These are phyloP conservation scores for Helicocarpus griseus DNA, from an alignment of 2,329 filamentous ascomycete genomes.

Conservation along the genomic window DNA sequence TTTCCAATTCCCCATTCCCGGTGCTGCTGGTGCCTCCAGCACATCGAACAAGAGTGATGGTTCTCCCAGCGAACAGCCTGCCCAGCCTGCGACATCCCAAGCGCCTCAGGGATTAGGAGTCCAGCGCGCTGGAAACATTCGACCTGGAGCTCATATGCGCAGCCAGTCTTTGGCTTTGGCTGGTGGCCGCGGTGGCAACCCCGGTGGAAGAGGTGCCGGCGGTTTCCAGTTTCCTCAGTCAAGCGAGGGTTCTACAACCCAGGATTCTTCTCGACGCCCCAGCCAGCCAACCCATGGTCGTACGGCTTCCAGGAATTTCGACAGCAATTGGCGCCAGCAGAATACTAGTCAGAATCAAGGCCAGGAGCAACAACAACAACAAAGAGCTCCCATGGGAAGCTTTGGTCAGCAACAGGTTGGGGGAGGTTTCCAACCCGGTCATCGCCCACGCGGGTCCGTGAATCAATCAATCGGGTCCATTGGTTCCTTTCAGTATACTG, in stretches of 20 bases:
- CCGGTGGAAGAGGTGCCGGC: constrained; percentile 54
- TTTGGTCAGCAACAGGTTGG: constrained; percentile 61
- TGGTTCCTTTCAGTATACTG: constrained; percentile 79
- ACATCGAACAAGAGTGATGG: constrained; percentile 42
- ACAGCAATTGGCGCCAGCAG: constrained; percentile 94
- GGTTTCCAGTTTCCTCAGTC: constrained; percentile 60
- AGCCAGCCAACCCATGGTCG: constrained; percentile 61
- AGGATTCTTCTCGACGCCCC: constrained; percentile 23
- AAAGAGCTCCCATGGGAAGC: constrained; percentile 49
- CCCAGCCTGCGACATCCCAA: constrained; percentile 23
- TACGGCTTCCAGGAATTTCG: constrained; percentile 84
- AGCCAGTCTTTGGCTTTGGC: constrained; percentile 42
- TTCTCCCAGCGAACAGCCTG: constrained; percentile 41
- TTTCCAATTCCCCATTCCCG: constrained; percentile 86
- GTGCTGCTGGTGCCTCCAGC: constrained; percentile 46
- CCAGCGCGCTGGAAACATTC: constrained; percentile 71
- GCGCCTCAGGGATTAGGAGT: constrained; percentile 53
- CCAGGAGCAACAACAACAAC: constrained; percentile 42
- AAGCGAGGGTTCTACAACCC: constrained; percentile 42
- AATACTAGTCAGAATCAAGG: constrained; percentile 41
- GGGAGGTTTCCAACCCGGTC: constrained; percentile 77
- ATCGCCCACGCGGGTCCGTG: constrained; percentile 75
- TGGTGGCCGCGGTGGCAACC: constrained; percentile 57
- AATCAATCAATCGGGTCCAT: constrained; percentile 76
- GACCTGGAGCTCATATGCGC: constrained; percentile 57